Conservation (phyloP, 257 asterid genomes). For the Petunia axillaris region DNA sequence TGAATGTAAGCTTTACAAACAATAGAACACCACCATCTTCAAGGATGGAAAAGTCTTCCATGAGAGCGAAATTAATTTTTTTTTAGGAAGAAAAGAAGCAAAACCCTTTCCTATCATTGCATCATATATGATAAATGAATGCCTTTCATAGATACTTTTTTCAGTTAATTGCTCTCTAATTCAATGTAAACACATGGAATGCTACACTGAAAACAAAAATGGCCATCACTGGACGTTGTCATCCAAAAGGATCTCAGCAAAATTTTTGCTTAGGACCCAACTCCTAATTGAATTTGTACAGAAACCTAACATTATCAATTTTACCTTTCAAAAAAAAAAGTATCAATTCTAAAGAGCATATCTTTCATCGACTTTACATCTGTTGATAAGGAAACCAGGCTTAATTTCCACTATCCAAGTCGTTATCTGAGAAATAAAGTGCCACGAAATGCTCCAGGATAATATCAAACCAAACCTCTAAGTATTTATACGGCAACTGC, state of each 20-base stretch:
- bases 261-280: background rate
- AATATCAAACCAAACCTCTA: conserved; percentile 58
- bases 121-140: conserved; percentile 11
- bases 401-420: background rate
- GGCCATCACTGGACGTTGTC: conserved; percentile 6
- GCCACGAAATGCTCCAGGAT: conserved; percentile 1
- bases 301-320: background rate
- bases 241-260: background rate
- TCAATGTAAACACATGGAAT: conserved; percentile 13
- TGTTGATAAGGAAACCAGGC: conserved; percentile 16
- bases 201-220: conserved; percentile 5
- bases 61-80: background rate
- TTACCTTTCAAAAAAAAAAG: too few relatives aligned
- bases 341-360: conserved; percentile 4
- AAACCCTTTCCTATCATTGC: conserved; percentile 1
- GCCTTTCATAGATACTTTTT: background rate
- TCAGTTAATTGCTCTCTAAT: conserved; percentile 5
- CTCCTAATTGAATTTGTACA: conserved; percentile 2
- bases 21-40: background rate
- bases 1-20: conserved; percentile 1
- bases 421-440: background rate
- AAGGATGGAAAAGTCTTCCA: background rate
- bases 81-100: background rate
- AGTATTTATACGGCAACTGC: conserved; percentile 71
- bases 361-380: background rate